Evolutionary conservation across 2,329 filamentous ascomycete genomes (phyloP).

Genomic region (Dactylellina drechsleri): DNA sequence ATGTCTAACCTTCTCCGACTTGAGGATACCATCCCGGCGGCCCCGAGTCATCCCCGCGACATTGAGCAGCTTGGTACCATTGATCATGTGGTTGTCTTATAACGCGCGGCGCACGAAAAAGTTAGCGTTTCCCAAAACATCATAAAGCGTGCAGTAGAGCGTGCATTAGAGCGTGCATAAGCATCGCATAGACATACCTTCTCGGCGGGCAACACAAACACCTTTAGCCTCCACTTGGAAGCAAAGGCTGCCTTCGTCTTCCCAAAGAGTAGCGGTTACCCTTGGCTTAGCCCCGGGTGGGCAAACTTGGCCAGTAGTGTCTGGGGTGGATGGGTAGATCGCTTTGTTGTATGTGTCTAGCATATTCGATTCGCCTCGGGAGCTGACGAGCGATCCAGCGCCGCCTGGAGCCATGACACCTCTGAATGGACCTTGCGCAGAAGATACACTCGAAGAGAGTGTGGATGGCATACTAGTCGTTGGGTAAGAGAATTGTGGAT

Average conservation of each 20-base stretch:
- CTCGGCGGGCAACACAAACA: slow-evolving; percentile 91
- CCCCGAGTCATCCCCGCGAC: slow-evolving; percentile 98
- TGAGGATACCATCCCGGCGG: slow-evolving; percentile 92
- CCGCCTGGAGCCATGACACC: slow-evolving; percentile 54
- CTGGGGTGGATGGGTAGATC: slow-evolving; percentile 66
- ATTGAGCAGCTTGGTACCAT: slow-evolving; percentile 95
- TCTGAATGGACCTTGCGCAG: slow-evolving; percentile 49
- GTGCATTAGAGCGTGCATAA: not conserved
- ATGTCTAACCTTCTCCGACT: slow-evolving; percentile 95
- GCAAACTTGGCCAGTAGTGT: slow-evolving; percentile 90
- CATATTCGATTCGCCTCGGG: slow-evolving; percentile 56
- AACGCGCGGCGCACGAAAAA: slow-evolving; percentile 28
- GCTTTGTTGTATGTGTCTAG: slow-evolving; percentile 64
- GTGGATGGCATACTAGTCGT: slow-evolving; percentile 52
- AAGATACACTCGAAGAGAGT: slow-evolving; percentile 42
- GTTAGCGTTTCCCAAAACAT: slow-evolving; percentile 17
- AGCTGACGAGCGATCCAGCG: slow-evolving; percentile 51
- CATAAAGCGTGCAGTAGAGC: slow-evolving; percentile 16
- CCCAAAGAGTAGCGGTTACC: slow-evolving; percentile 96
- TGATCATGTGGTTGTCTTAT: slow-evolving; percentile 97
- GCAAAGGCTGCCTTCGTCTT: slow-evolving; percentile 96
- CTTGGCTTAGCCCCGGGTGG: slow-evolving; percentile 95
- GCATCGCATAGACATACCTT: slow-evolving; percentile 70
- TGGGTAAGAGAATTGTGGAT: slow-evolving; percentile 45
- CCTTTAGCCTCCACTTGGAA: slow-evolving; percentile 97